phyloP scores from a whole-genome alignment of 2,329 filamentous ascomycete species.

The Beauveria varroae region DNA sequence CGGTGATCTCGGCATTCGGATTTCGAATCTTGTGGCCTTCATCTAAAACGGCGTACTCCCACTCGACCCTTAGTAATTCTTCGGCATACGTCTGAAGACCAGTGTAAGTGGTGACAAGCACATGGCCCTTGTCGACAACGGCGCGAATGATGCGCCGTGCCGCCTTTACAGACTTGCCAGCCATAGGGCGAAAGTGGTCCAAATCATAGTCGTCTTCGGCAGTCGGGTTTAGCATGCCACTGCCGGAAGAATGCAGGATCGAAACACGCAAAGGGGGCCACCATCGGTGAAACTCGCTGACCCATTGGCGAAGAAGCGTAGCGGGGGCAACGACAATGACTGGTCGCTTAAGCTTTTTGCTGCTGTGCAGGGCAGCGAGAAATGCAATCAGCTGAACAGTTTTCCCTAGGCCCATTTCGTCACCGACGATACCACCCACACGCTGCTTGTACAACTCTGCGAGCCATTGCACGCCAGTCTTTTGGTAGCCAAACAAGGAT shows the following conservation, averaged over 20 bases:
- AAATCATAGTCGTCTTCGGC: conserved; percentile 46
- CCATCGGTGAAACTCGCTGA: conserved; percentile 97
- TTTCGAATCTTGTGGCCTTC: conserved; percentile 98
- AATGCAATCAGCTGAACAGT: conserved; percentile 70
- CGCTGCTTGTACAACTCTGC: conserved; percentile 84
- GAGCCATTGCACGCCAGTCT: conserved; percentile 93
- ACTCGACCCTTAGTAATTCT: conserved; percentile 72
- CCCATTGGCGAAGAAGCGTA: conserved; percentile 95
- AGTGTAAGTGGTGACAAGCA: conserved; percentile 91
- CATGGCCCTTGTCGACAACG: conserved; percentile 78
- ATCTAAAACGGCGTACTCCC: conserved; percentile 90
- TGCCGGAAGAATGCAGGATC: conserved; percentile 90
- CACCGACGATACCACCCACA: conserved; percentile 89
- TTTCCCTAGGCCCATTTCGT: conserved; percentile 99
- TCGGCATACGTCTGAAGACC: conserved; percentile 90
- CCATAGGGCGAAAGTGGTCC: conserved; percentile 31
- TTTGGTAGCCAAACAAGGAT: conserved; percentile 92
- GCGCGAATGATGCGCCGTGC: conserved; percentile 76
- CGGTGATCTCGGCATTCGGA: conserved; percentile 88
- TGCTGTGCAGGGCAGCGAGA: conserved; percentile 86
- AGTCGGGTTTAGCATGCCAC: conserved; percentile 87
- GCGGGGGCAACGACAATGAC: conserved; percentile 89
- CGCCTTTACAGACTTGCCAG: conserved; percentile 39
- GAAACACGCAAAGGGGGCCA: conserved; percentile 98
- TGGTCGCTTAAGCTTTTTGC: conserved; percentile 73